Evolutionary conservation across 129 eudicot genomes (phyloP), one percentile per base, ranked within the genome.

Genomic region (Mikania micrantha): DNA sequence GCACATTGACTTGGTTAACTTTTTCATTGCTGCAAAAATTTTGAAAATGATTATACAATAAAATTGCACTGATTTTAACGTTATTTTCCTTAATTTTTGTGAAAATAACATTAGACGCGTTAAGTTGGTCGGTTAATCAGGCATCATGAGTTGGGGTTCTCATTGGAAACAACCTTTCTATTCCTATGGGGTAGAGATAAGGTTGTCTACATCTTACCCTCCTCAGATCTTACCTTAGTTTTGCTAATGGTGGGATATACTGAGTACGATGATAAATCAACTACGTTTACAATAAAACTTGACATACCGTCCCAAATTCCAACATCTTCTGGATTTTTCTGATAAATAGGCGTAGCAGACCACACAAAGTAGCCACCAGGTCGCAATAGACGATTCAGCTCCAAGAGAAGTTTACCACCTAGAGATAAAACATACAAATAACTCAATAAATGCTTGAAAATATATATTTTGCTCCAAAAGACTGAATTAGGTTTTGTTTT

Each of bases 321-420:
- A 65, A 80, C 95, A 80, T 90, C 97, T 82, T 90, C 97, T 4
- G 82, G 72, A 66, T 73, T 72, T 52, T 82, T 90, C 83, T 82
- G 95, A 67, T 90, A 90, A 67, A 90, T 74, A 35, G 97, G 97
- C 66, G 97, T 90, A 35, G 97, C 97, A 76, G 97, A 90, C 97
- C 97, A 90, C 21, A 90, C 95, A 74, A 90, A 90, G 79, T 63
- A 87, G 39, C 97, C 97, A 60, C 97, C 97, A 78, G 97, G 97
- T 67, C 97, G 85, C 63, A 90, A 56, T 31, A 90, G 71, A 71
- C 97, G 97, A 48, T 90, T 90, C 59, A 90, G 84, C 84, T 90
- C 97, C 70, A 90, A 74, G 19, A 90, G 95, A 73, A 90, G 95
- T 62, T 90, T 90, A 58, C 97, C 97, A 38, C 97, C 97, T 90